Conservation (phyloP, 208 protist species). For the Pavlovales sp. region DNA sequence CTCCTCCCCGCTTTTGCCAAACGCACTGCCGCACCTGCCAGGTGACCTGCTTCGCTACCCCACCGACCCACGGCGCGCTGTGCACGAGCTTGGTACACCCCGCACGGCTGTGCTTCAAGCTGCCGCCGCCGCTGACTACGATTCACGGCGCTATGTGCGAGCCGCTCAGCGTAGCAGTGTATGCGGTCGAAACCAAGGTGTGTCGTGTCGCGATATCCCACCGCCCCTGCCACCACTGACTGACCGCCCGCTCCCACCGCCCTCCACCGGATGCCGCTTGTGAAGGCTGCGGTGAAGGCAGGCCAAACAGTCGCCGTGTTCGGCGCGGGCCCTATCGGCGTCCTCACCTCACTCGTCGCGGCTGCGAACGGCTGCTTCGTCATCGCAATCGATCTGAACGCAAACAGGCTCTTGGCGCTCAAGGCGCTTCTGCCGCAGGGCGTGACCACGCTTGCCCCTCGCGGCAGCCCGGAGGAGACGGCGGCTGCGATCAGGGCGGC, state of each 20-base stretch:
- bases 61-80: slow-evolving; percentile 9
- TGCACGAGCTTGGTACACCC: background rate
- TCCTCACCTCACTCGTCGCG: background rate
- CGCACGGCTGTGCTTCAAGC: background rate
- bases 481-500: too few relatives aligned
- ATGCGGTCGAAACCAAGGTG: slow-evolving; percentile 1
- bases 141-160: slow-evolving; percentile 29
- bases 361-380: background rate
- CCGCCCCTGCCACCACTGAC: too few relatives aligned
- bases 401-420: background rate
- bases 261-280: background rate
- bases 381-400: background rate
- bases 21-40: too few relatives aligned
- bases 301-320: slow-evolving; percentile 33
- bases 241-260: too few relatives aligned
- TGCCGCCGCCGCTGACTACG: background rate
- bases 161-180: slow-evolving; percentile 20
- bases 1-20: too few relatives aligned
- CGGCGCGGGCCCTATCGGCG: slow-evolving; percentile 34
- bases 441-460: background rate
- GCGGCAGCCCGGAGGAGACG: background rate
- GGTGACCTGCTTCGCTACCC: slow-evolving; percentile 41
- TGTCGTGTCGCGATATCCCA: background rate
- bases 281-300: background rate
- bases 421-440: background rate